Percentiles rank a stretch among this genome's conserved stretches.
Conservation (phyloP, 768 basidiomycete genomes). For the Pilatotrama ljubarskyi region DNA sequence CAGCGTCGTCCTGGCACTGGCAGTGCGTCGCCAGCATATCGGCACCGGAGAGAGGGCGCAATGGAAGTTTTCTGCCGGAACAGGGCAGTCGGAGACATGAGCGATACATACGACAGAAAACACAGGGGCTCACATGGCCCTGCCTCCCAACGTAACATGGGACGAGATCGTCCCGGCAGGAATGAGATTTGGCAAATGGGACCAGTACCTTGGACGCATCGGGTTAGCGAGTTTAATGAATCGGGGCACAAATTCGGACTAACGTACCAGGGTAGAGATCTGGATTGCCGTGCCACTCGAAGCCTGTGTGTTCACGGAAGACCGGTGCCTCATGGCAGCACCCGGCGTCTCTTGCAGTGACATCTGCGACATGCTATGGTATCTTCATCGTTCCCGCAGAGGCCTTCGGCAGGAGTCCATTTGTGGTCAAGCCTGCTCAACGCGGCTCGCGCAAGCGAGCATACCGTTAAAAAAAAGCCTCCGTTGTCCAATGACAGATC, state of each 20-base stretch:
- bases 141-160: background rate
- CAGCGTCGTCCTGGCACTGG: slow-evolving; percentile 7
- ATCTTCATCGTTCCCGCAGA: background rate
- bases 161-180: slow-evolving; percentile 1
- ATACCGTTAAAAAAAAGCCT: background rate
- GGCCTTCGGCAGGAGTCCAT: background rate
- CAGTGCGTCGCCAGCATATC: background rate
- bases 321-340: background rate
- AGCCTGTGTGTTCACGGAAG: background rate
- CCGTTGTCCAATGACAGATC: background rate
- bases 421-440: slow-evolving; percentile 9
- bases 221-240: slow-evolving; percentile 11
- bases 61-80: slow-evolving; percentile 14
- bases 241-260: background rate
- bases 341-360: background rate
- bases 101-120: background rate
- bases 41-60: background rate
- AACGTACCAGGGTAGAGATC: background rate
- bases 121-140: slow-evolving; percentile 2
- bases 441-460: background rate
- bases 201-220: background rate
- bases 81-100: slow-evolving; percentile 2
- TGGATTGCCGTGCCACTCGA: slow-evolving; percentile 1
- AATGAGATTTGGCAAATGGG: background rate
- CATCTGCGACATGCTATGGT: background rate